These are phyloP conservation scores for Myxozyma vanderwaltii DNA, from an alignment of 805 yeast species.

Conservation along the genomic window DNA sequence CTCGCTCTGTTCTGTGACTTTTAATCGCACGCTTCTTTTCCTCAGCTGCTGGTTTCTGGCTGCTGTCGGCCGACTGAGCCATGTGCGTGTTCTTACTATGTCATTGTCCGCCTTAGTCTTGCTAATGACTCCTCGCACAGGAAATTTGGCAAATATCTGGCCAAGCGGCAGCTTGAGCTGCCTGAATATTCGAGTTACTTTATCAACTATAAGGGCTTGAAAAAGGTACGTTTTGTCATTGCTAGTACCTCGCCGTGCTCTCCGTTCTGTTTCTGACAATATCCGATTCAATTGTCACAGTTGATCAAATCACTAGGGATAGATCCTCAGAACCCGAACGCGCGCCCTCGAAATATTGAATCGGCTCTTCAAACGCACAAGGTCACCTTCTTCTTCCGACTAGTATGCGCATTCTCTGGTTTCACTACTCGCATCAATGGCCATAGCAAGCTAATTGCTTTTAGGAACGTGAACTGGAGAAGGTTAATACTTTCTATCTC, in stretches of 20 bases:
- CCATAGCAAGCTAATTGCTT: slow-evolving; percentile 41
- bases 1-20: background rate
- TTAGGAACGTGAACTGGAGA: slow-evolving; percentile 86
- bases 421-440: slow-evolving; percentile 85
- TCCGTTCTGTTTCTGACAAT: background rate
- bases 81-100: background rate
- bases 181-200: slow-evolving; percentile 95
- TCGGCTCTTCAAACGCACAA: slow-evolving; percentile 79
- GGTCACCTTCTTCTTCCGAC: slow-evolving; percentile 80
- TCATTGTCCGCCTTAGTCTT: background rate
- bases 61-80: background rate
- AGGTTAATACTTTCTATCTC: slow-evolving; percentile 87
- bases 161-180: slow-evolving; percentile 87
- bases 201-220: slow-evolving; percentile 90
- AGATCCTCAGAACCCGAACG: slow-evolving; percentile 35
- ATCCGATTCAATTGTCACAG: slow-evolving; percentile 30
- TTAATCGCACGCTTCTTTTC: background rate
- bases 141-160: slow-evolving; percentile 97
- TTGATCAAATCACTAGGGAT: slow-evolving; percentile 79
- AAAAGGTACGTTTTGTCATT: slow-evolving; percentile 50
- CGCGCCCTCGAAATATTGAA: slow-evolving; percentile 46
- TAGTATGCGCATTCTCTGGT: slow-evolving; percentile 89
- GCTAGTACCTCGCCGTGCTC: no score
- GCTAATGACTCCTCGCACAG: slow-evolving; percentile 31
- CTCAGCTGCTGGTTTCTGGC: background rate